A percentile compares a stretch with the other conserved stretches of the same genome.
phyloP scores from a whole-genome alignment of 2,329 filamentous ascomycete genomes.

The Hymenoscyphus fraxineus region DNA sequence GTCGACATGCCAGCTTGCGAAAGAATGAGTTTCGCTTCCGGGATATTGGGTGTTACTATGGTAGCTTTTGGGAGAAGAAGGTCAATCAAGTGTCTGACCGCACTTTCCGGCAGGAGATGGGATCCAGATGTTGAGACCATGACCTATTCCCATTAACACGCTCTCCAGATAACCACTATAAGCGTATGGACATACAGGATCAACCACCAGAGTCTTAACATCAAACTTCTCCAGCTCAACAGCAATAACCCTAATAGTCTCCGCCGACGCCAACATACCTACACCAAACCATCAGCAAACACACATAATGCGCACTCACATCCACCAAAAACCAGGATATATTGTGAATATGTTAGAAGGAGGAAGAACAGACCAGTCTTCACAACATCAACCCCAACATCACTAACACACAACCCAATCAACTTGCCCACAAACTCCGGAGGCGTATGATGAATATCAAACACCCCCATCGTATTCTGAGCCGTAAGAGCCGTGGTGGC shows the following conservation, averaged over 20 bases:
- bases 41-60: constrained; percentile 72
- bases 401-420: constrained; percentile 78
- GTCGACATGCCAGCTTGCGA: constrained; percentile 43
- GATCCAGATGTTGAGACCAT: constrained; percentile 87
- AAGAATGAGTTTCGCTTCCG: constrained; percentile 67
- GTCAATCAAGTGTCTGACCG: constrained; percentile 57
- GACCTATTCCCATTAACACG: constrained; percentile 53
- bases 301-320: not conserved
- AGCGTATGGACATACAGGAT: constrained; percentile 55
- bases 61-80: constrained; percentile 63
- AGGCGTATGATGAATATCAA: constrained; percentile 75
- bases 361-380: constrained; percentile 67
- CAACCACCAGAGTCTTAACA: constrained; percentile 60
- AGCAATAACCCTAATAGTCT: constrained; percentile 66
- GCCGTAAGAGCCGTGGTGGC: constrained; percentile 94
- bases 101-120: constrained; percentile 60
- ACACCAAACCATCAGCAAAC: constrained; percentile 16
- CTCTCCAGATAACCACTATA: not conserved
- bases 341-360: not conserved
- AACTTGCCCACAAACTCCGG: constrained; percentile 76
- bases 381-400: constrained; percentile 84
- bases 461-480: constrained; percentile 85
- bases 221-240: constrained; percentile 56
- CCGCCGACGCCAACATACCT: constrained; percentile 80
- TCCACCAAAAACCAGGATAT: not conserved